Conservation (phyloP, 495 filamentous ascomycete species). For the Penicillium atrosanguineum region DNA sequence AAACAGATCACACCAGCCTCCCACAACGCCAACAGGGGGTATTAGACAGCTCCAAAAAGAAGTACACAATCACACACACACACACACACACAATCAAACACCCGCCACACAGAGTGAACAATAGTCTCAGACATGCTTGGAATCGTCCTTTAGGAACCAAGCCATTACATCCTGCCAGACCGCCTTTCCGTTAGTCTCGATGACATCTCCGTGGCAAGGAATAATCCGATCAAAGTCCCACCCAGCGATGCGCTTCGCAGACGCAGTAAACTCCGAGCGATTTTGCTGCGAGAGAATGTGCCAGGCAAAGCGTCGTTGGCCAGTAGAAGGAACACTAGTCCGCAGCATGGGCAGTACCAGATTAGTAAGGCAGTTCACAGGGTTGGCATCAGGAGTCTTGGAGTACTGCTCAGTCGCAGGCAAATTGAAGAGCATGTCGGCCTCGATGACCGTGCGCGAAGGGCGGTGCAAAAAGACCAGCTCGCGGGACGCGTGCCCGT, state of each 20-base stretch:
- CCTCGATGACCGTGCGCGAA: slow-evolving; percentile 79
- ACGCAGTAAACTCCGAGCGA: slow-evolving; percentile 64
- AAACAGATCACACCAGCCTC: background rate
- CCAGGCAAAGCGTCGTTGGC: slow-evolving; percentile 82
- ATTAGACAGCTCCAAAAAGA: slow-evolving; percentile 1
- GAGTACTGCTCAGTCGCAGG: slow-evolving; percentile 88
- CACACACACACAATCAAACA: background rate
- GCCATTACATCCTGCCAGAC: slow-evolving; percentile 79
- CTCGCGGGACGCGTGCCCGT: slow-evolving; percentile 79
- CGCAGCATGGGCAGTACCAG: slow-evolving; percentile 60
- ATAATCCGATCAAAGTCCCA: slow-evolving; percentile 91
- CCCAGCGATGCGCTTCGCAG: slow-evolving; percentile 60
- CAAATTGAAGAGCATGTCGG: slow-evolving; percentile 89
- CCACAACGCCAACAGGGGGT: background rate
- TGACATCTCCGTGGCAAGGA: slow-evolving; percentile 91
- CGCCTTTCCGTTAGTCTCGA: slow-evolving; percentile 71
- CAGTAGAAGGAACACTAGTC: slow-evolving; percentile 56
- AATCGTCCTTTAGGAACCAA: slow-evolving; percentile 71
- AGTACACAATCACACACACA: background rate
- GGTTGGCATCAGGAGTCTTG: slow-evolving; percentile 51
- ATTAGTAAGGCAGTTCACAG: slow-evolving; percentile 59
- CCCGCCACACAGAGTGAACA: background rate
- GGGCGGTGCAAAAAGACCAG: slow-evolving; percentile 83
- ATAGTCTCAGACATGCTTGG: slow-evolving; percentile 23
- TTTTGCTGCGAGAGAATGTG: slow-evolving; percentile 64